phyloP scores from a whole-genome alignment of 345 rosid species.

The Durio zibethinus region DNA sequence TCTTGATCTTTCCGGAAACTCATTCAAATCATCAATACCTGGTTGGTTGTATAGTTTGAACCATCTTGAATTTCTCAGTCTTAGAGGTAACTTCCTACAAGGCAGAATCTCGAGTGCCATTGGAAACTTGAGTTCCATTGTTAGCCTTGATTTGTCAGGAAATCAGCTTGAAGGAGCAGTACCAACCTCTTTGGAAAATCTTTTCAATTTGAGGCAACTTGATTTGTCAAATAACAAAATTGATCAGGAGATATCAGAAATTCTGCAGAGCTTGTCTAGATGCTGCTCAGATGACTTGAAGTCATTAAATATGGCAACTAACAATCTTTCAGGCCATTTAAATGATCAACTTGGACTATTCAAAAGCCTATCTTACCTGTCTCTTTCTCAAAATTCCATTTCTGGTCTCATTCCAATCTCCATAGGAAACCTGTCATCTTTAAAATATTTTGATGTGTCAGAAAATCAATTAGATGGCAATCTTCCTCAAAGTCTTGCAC shows the following conservation, averaged over 20 bases:
- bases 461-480: conserved; percentile 12
- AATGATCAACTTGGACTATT: conserved; percentile 11
- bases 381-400: conserved; percentile 18
- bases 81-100: neutral
- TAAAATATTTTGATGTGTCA: neutral
- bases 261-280: neutral
- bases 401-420: conserved; percentile 18
- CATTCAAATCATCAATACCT: conserved; percentile 17
- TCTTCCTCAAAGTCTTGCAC: conserved; percentile 1
- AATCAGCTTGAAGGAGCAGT: neutral
- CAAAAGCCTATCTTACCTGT: neutral
- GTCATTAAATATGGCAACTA: neutral
- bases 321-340: neutral
- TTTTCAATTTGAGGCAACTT: neutral
- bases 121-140: conserved; percentile 19
- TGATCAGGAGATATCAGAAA: neutral
- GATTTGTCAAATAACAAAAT: neutral
- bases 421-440: conserved; percentile 9
- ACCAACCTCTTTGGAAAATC: neutral
- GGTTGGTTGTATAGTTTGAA: conserved; percentile 16
- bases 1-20: conserved; percentile 2
- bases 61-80: conserved; percentile 18
- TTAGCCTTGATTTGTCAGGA: conserved; percentile 3
- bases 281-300: neutral
- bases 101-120: conserved; percentile 19